Percentiles rank a stretch among this genome's conserved stretches.
Evolutionary conservation across 148 eudicot genomes (phyloP).

Genomic region (Linanthus parryae): DNA sequence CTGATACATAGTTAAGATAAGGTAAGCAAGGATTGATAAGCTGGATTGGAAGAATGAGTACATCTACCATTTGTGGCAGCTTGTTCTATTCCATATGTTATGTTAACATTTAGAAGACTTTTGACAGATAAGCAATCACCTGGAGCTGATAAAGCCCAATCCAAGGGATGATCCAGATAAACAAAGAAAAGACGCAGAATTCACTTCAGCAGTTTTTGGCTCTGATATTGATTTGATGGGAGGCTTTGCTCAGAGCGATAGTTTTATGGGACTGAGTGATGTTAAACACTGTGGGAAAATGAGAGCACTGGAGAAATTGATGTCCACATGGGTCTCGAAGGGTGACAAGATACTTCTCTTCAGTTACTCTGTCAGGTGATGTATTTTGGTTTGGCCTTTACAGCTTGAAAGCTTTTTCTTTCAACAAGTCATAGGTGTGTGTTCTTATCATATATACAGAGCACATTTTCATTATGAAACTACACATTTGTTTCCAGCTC

Average conservation of each 20-base stretch:
- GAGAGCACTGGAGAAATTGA: constrained; percentile 80
- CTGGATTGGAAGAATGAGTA: not conserved
- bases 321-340: constrained; percentile 69
- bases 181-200: constrained; percentile 79
- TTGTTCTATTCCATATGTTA: not conserved
- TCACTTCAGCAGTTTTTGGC: constrained; percentile 81
- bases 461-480: too few species aligned
- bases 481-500: too few species aligned
- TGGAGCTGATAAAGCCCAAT: constrained; percentile 96
- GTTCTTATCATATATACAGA: too few species aligned
- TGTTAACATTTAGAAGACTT: constrained; percentile 11
- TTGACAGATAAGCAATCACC: constrained; percentile 85
- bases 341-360: constrained; percentile 93
- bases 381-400: too few species aligned
- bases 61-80: not conserved
- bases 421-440: too few species aligned
- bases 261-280: constrained; percentile 91
- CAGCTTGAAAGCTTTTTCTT: too few species aligned
- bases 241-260: constrained; percentile 57
- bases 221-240: constrained; percentile 73
- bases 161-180: constrained; percentile 80
- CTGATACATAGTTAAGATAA: too few species aligned
- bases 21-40: not conserved
- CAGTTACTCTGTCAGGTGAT: constrained; percentile 90
- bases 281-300: constrained; percentile 91